Conservation (phyloP, 2,329 filamentous ascomycete genomes). For the Ophiostoma tasmaniense region DNA sequence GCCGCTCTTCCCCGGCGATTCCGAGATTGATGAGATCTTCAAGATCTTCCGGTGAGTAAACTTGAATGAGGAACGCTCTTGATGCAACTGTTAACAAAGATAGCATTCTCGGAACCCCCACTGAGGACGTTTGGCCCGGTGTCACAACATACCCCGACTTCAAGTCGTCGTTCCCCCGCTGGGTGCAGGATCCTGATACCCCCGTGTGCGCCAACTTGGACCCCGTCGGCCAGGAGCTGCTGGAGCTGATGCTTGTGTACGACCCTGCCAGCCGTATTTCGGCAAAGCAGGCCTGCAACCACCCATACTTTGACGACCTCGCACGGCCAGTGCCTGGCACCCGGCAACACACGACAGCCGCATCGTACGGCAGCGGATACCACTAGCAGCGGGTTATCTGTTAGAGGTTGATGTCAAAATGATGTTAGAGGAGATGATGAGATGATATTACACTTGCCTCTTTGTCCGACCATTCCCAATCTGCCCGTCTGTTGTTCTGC, state of each 20-base stretch:
- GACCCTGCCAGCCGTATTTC: constrained; percentile 77
- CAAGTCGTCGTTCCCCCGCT: constrained; percentile 82
- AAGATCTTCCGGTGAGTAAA: constrained; percentile 64
- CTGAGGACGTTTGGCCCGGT: constrained; percentile 72
- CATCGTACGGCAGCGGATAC: constrained; percentile 25
- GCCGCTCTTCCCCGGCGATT: constrained; percentile 80
- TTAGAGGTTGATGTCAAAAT: not conserved
- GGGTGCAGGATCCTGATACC: constrained; percentile 58
- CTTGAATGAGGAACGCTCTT: no score
- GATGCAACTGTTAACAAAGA: not conserved
- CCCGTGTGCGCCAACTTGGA: constrained; percentile 64
- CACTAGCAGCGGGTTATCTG: constrained; percentile 23
- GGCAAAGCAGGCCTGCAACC: constrained; percentile 75
- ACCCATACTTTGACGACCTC: constrained; percentile 62
- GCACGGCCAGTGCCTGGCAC: constrained; percentile 9
- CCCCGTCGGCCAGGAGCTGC: constrained; percentile 57
- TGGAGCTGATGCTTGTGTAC: constrained; percentile 64
- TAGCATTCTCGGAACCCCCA: constrained; percentile 65
- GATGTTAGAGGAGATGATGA: not conserved
- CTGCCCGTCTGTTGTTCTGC: not conserved
- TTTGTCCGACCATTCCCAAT: not conserved
- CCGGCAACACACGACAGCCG: constrained; percentile 12
- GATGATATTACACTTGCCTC: not conserved
- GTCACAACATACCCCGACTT: constrained; percentile 85
- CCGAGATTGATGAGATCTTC: constrained; percentile 90